These are phyloP conservation scores for Pseudohalonectria lignicola DNA, from an alignment of 2,329 filamentous ascomycete species.

Conservation along the genomic window DNA sequence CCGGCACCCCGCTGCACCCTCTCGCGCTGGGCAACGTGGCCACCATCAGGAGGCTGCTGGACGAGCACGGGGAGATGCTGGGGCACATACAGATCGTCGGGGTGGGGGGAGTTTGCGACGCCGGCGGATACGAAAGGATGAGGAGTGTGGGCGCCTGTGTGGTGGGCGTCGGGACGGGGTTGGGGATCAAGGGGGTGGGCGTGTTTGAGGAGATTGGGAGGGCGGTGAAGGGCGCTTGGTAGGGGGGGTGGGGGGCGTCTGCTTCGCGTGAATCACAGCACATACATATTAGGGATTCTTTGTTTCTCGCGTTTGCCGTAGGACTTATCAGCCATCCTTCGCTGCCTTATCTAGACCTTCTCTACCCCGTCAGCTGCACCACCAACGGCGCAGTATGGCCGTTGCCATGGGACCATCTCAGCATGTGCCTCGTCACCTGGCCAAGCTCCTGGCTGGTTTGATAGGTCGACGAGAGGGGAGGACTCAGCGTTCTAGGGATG, in stretches of 20 bases:
- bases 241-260: not conserved
- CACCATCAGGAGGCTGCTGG: constrained; percentile 51
- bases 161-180: constrained; percentile 58
- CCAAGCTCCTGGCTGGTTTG: no score
- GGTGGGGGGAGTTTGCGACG: constrained; percentile 60
- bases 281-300: no score
- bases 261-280: not conserved
- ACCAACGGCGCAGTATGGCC: no score
- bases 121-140: constrained; percentile 54
- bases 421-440: no score
- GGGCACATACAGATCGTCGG: constrained; percentile 54
- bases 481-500: no score
- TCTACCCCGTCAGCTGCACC: no score
- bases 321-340: no score
- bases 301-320: no score
- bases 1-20: constrained; percentile 61
- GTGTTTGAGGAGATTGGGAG: constrained; percentile 58
- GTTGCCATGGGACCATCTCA: no score
- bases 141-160: constrained; percentile 51
- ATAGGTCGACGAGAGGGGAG: no score
- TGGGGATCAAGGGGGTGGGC: constrained; percentile 50
- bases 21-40: constrained; percentile 65
- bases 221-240: not conserved
- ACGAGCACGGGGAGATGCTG: constrained; percentile 31
- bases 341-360: no score